Evolutionary conservation across 2,329 filamentous ascomycete species (phyloP), one percentile per base, ranked within the genome.

Genomic region (Claviceps humidiphila): DNA sequence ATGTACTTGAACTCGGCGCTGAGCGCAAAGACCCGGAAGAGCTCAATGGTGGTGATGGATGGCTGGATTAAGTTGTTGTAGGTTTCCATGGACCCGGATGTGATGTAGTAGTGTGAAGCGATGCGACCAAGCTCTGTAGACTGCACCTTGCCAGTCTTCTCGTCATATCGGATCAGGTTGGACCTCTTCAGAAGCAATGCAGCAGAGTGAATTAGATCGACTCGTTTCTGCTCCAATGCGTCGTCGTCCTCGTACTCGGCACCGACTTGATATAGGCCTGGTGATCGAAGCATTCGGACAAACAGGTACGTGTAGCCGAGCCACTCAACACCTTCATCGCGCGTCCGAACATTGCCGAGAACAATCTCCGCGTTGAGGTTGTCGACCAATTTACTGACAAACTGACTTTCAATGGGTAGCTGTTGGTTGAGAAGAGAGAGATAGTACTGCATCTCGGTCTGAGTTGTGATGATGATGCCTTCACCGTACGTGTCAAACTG

Each of bases 1-100:
- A 98, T 98, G 67, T 95, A 98, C 68, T 96, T 97, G 77, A 98
- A 98, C 68, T 98, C 93, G 52, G 94, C 89, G 63, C 93, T 97
- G 39, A 97, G 78, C 13, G 94, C 85, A 64, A 98, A 98, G 30
- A 98, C 84, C 43, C 94, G 84, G 81, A 98, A 97, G 43, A 98
- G 78, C 69, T 98, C 93, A 57, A 98, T 95, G 5, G 87, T 87
- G 26, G 87, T 89, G 60, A 96, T 93, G 11, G 85, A 89, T 14
- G 91, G 89, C 64, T 96, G 90, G 47, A 98, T 88, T 58, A 97
- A 85, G 64, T 87, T 87, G 66, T 95, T 95, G 73, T 98, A 98
- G 1, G 88, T 96, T 59, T 91, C 78, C 93, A 98, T 98, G 14
- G 91, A 97, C 59, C 82, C 88, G 68, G 95, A 83, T 0, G 89